Evolutionary conservation across 2,329 filamentous ascomycete genomes (phyloP).

Genomic region (Talaromyces atroroseus): DNA sequence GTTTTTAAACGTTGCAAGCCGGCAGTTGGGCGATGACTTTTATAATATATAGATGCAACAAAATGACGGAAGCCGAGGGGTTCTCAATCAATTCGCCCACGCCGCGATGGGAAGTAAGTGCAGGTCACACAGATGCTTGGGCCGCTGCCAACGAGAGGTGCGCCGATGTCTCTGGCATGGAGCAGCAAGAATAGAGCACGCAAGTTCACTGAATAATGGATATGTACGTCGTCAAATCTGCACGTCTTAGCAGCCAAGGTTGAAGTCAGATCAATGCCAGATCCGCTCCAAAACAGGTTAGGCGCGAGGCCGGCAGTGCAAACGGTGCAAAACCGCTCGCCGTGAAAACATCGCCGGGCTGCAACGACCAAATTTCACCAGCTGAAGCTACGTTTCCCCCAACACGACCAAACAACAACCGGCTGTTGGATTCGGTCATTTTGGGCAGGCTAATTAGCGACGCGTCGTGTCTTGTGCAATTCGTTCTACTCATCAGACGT

Average conservation of each 20-base stretch:
- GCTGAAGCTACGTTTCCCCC: constrained; percentile 3
- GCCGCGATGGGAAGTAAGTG: background rate
- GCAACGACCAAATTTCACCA: constrained; percentile 14
- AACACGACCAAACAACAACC: background rate
- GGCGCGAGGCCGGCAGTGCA: background rate
- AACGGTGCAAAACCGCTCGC: constrained; percentile 9
- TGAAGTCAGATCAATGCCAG: background rate
- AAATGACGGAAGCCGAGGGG: background rate
- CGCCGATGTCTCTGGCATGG: background rate
- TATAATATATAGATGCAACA: background rate
- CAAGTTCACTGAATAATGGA: background rate
- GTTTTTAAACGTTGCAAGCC: background rate
- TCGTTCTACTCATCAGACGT: background rate
- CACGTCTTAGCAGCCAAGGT: background rate
- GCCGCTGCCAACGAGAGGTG: too few species aligned
- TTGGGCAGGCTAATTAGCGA: constrained; percentile 1
- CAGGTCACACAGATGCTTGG: background rate
- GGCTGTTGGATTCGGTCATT: constrained; percentile 7
- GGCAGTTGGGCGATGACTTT: background rate
- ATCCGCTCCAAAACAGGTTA: background rate
- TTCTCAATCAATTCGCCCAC: background rate
- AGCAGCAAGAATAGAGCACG: background rate
- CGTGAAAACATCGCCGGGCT: constrained; percentile 5
- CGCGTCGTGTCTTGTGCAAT: background rate
- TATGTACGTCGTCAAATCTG: too few species aligned